phyloP scores from a whole-genome alignment of 768 basidiomycete genomes.

The Auriscalpium vulgare region DNA sequence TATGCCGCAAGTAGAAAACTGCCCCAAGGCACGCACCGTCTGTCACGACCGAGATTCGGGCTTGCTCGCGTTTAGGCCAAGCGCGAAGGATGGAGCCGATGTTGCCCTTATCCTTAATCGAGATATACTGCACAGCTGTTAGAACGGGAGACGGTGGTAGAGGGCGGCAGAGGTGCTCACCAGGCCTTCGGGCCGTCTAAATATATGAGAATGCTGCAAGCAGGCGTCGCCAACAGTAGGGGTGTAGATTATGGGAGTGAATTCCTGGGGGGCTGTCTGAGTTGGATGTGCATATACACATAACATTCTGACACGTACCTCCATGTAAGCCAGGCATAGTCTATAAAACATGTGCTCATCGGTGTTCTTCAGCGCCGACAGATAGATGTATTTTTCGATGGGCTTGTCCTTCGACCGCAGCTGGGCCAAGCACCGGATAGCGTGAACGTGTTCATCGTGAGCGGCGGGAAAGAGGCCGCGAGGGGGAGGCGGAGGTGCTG shows the following conservation, averaged over 20 bases:
- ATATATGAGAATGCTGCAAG: constrained; percentile 73
- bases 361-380: constrained; percentile 64
- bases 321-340: constrained; percentile 63
- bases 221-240: constrained; percentile 92
- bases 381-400: constrained; percentile 83
- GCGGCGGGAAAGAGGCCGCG: constrained; percentile 56
- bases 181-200: constrained; percentile 65
- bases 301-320: constrained; percentile 30
- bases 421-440: constrained; percentile 55
- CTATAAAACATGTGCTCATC: constrained; percentile 74
- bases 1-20: neutral
- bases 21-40: constrained; percentile 47
- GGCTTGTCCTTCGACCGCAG: constrained; percentile 64
- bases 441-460: constrained; percentile 44
- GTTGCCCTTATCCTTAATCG: constrained; percentile 76
- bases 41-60: constrained; percentile 88
- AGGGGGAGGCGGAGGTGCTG: constrained; percentile 26
- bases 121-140: constrained; percentile 48
- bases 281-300: constrained; percentile 1
- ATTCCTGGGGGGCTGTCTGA: constrained; percentile 27
- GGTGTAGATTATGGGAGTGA: constrained; percentile 81
- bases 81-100: constrained; percentile 61
- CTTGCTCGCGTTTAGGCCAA: constrained; percentile 66
- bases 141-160: neutral
- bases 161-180: constrained; percentile 24